These are phyloP conservation scores for Triticum urartu DNA, from an alignment of 176 grass and related monocot species.

Conservation along the genomic window DNA sequence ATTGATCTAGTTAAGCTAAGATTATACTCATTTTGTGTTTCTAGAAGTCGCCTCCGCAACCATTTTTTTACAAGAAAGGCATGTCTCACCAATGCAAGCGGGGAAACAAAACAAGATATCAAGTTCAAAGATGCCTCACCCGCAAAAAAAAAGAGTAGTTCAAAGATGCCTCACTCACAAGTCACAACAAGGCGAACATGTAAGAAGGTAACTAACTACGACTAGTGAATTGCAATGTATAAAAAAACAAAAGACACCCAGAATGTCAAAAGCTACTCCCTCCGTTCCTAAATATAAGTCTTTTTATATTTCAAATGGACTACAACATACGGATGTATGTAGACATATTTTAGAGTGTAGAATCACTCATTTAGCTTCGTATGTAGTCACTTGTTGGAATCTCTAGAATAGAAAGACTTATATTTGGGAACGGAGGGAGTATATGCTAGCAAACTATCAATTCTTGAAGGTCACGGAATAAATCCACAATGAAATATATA, in stretches of 20 bases:
- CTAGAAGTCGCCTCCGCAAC: neutral
- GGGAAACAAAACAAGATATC: conserved; percentile 6
- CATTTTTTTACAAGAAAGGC: too few species aligned
- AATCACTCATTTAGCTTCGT: too few species aligned
- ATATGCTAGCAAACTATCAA: neutral
- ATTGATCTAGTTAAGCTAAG: conserved; percentile 1
- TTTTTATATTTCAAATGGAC: too few species aligned
- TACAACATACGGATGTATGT: too few species aligned
- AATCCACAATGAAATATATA: neutral
- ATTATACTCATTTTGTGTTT: conserved; percentile 6
- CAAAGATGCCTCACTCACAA: neutral
- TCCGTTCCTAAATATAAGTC: too few species aligned
- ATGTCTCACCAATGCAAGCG: neutral
- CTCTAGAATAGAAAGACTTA: too few species aligned
- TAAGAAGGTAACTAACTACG: neutral
- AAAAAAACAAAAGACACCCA: conserved; percentile 16
- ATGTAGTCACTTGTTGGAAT: too few species aligned
- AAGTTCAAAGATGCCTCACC: neutral
- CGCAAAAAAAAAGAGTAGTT: neutral
- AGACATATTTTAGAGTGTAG: too few species aligned
- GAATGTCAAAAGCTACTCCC: neutral
- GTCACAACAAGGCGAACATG: conserved; percentile 15
- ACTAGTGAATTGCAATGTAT: neutral
- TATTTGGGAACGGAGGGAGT: too few species aligned
- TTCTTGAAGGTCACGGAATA: neutral